A percentile compares a stretch with the other conserved stretches of the same genome.
phyloP scores from a whole-genome alignment of 208 protist genomes.

The Trypanosomatidae sp. region DNA sequence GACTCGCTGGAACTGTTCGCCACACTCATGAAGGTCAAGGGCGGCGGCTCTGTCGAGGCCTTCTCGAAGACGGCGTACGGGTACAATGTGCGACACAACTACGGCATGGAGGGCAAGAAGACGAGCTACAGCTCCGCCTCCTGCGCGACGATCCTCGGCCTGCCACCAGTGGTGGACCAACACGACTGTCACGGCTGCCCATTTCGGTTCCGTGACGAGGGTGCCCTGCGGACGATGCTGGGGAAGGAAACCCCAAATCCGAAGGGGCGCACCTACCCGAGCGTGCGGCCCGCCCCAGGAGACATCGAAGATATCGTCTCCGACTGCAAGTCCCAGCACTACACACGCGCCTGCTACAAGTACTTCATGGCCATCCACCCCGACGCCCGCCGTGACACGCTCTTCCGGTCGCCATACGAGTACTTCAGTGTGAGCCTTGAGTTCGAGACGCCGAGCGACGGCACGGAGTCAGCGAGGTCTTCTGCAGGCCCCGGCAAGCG shows the following conservation, averaged over 20 bases:
- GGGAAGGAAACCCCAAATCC: conserved; percentile 59
- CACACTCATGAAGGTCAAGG: conserved; percentile 84
- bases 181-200: conserved; percentile 92
- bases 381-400: conserved; percentile 70
- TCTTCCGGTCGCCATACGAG: conserved; percentile 89
- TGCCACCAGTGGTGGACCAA: conserved; percentile 75
- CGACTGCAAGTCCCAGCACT: conserved; percentile 87
- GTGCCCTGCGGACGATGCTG: conserved; percentile 48
- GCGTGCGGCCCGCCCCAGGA: conserved; percentile 37
- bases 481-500: conserved; percentile 21
- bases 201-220: conserved; percentile 86
- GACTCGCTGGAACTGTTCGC: conserved; percentile 85
- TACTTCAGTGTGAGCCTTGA: conserved; percentile 78
- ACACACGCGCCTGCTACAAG: conserved; percentile 90
- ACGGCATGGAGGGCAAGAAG: conserved; percentile 92
- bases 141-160: conserved; percentile 79
- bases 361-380: conserved; percentile 91
- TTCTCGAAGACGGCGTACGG: conserved; percentile 89
- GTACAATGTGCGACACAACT: conserved; percentile 92
- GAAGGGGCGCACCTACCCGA: conserved; percentile 42
- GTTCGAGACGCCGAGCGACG: conserved; percentile 23
- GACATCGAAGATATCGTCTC: conserved; percentile 89
- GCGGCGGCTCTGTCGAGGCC: conserved; percentile 63
- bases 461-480: conserved; percentile 13
- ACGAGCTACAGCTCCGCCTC: conserved; percentile 86